Evolutionary conservation across 169 alveolate genomes (phyloP).

Genomic region (Cryptosporidium muris): DNA sequence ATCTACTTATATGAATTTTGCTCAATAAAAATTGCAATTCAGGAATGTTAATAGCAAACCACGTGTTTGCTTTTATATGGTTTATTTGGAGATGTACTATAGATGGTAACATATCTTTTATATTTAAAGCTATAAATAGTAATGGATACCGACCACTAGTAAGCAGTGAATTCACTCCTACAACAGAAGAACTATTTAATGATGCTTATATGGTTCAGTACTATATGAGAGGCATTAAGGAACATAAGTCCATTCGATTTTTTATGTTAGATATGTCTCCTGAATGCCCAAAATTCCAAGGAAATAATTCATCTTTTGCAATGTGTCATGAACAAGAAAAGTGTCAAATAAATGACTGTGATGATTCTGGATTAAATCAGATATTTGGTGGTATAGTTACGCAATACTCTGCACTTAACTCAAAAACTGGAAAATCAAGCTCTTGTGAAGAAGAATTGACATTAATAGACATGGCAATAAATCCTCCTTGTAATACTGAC

Average conservation of each 20-base stretch:
- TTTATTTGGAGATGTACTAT: background rate
- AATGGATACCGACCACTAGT: constrained; percentile 46
- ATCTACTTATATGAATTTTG: too few species aligned
- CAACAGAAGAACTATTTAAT: constrained; percentile 45
- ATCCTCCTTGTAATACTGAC: constrained; percentile 61
- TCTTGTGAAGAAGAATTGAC: constrained; percentile 27
- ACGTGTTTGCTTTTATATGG: too few species aligned
- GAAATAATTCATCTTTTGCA: background rate
- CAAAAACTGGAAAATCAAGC: background rate
- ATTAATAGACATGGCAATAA: constrained; percentile 42
- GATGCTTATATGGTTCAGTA: constrained; percentile 34
- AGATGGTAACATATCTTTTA: constrained; percentile 1
- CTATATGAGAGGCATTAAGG: constrained; percentile 20
- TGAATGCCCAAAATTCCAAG: background rate
- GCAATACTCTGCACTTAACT: too few species aligned
- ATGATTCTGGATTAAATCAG: constrained; percentile 42
- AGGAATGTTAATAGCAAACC: too few species aligned
- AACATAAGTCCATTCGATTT: constrained; percentile 17
- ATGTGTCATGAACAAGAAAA: constrained; percentile 35
- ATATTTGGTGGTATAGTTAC: background rate
- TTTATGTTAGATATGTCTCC: constrained; percentile 51
- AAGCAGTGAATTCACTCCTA: constrained; percentile 6
- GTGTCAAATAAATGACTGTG: constrained; percentile 65
- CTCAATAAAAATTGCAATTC: too few species aligned
- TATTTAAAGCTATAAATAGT: constrained; percentile 25